These are phyloP conservation scores for Colletotrichum sp. DNA, from an alignment of 2,329 filamentous ascomycete genomes.

Conservation along the genomic window DNA sequence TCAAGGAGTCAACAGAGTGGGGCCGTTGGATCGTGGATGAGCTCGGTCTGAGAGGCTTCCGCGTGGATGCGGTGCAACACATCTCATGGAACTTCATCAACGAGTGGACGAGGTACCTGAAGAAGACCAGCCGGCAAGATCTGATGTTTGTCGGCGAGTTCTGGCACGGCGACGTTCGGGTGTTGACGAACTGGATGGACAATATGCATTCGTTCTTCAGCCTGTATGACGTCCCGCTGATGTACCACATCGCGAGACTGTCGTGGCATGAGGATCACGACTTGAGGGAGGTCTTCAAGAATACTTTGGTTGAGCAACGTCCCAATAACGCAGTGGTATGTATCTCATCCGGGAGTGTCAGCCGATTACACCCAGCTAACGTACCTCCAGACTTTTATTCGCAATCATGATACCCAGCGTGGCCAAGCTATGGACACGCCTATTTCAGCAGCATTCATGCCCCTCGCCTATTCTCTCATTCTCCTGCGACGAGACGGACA, in stretches of 20 bases:
- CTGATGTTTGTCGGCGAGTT: slow-evolving; percentile 16
- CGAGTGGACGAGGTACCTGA: slow-evolving; percentile 3
- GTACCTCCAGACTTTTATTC: slow-evolving; percentile 1
- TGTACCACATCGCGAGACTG: slow-evolving; percentile 11
- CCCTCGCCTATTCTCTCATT: slow-evolving; percentile 5
- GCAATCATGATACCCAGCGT: slow-evolving; percentile 15
- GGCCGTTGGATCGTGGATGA: slow-evolving; percentile 16
- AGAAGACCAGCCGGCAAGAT: background rate
- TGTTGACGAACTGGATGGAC: slow-evolving; percentile 10
- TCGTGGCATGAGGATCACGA: slow-evolving; percentile 11
- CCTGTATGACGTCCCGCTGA: slow-evolving; percentile 15
- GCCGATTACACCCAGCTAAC: background rate
- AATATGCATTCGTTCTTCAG: slow-evolving; percentile 16
- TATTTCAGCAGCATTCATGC: slow-evolving; percentile 2
- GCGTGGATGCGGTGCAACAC: slow-evolving; percentile 17
- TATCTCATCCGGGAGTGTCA: background rate
- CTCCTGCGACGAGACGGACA: slow-evolving; percentile 12
- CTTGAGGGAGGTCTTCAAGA: slow-evolving; percentile 8
- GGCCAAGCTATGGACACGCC: slow-evolving; percentile 18
- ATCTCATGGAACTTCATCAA: slow-evolving; percentile 20
- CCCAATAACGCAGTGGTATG: slow-evolving; percentile 15
- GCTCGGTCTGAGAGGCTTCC: slow-evolving; percentile 7
- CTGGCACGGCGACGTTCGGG: slow-evolving; percentile 15
- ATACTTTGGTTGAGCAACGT: slow-evolving; percentile 3
- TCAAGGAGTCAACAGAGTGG: slow-evolving; percentile 11